Evolutionary conservation across 768 basidiomycete species (phyloP), one percentile per base, ranked within the genome.

Genomic region (Amanita subjunquillea): DNA sequence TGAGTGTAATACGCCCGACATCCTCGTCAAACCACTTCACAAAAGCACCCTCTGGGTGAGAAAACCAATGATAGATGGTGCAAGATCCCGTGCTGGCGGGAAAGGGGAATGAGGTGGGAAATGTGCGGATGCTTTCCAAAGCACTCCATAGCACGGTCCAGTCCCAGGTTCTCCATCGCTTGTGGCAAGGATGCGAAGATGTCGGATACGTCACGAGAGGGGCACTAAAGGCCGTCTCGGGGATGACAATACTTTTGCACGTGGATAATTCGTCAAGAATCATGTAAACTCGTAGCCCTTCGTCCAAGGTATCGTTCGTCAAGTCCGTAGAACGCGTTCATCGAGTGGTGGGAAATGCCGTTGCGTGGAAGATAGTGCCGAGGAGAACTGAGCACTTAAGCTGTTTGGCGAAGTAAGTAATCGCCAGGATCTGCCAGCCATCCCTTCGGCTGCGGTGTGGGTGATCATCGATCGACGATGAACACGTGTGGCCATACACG

Each of bases 381-480:
- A 46, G 40, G 40, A 42, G 50, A 51, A 34, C 23, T 51, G 29
- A n/a, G 50, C 30, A 37, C n/a, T n/a, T n/a, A 42, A 42, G 22
- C 13, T 36, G 22, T 32, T 52, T 44, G 51, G 37, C 8, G 25
- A 44, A 38, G 43, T 17, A 39, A 30, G 39, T 58, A 64, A 68
- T 65, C 67, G 42, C 68, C 61, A 61, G 69, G 66, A 69, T 68
- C 66, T 23, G 34, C 56, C 42, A 41, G 61, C 59, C 59, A 60
- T 61, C 63, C 59, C 54, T 52, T 59, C 55, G 47, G 53, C 59
- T 59, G 55, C 44, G 44, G 44, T 46, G 27, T 60, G 56, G 59
- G 63, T 62, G 60, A 61, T 67, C 63, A 75, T 74, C 71, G 69
- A 75, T 75, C 73, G 65, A 72, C 73, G 65, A 74, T 68, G 53